Percentiles rank a stretch among this genome's conserved stretches.
Evolutionary conservation across 768 basidiomycete genomes (phyloP).

Genomic region (Tulasnella sp.): DNA sequence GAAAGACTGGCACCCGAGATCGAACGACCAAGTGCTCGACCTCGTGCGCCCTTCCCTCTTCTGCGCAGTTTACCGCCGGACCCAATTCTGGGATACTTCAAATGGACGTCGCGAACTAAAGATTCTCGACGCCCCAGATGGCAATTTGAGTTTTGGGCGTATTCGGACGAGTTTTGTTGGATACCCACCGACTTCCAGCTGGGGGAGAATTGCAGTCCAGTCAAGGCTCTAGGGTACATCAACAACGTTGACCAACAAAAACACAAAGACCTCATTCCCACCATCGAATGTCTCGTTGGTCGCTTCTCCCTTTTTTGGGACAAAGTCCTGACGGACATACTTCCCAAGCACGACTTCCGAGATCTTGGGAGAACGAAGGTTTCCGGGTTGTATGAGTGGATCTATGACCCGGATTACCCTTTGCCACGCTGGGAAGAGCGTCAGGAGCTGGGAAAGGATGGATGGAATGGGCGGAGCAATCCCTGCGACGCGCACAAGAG

Average conservation of each 20-base stretch:
- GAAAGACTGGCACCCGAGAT: not conserved
- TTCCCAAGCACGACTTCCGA: not conserved
- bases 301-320: not conserved
- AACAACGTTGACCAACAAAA: conserved; percentile 21
- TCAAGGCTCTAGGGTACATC: conserved; percentile 16
- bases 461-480: not conserved
- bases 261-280: conserved; percentile 12
- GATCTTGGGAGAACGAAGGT: not conserved
- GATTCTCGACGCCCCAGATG: not conserved
- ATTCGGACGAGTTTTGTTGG: conserved; percentile 2
- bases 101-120: too few species aligned
- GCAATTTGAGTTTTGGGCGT: not conserved
- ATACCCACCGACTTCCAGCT: conserved; percentile 25
- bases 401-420: not conserved
- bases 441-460: not conserved
- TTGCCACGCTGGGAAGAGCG: not conserved
- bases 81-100: conserved; percentile 29
- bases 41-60: not conserved
- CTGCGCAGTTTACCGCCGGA: not conserved
- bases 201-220: not conserved
- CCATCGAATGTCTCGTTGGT: not conserved
- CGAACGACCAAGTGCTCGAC: not conserved
- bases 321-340: conserved; percentile 18
- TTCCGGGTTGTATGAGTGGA: not conserved
- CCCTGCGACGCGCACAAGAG: not conserved